These are phyloP conservation scores for Fusarium fracticaudum DNA, from an alignment of 2,329 filamentous ascomycete genomes.

Conservation along the genomic window DNA sequence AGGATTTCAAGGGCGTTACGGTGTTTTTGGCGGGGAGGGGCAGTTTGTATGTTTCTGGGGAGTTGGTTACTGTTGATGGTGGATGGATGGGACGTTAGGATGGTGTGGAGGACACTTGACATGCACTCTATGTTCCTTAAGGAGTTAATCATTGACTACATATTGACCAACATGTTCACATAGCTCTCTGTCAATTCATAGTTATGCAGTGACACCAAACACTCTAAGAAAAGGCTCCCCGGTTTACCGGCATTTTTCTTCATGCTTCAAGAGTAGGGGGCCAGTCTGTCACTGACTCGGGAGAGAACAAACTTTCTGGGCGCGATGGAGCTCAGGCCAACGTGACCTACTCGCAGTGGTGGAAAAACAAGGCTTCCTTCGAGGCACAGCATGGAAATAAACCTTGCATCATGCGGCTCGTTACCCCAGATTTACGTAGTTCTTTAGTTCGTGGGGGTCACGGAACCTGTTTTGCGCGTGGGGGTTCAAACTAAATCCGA, in stretches of 20 bases:
- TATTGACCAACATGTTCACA: neutral
- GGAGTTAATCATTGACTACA: rapidly evolving
- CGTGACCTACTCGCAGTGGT: neutral
- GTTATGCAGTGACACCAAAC: too few species aligned
- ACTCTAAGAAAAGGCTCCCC: rapidly evolving
- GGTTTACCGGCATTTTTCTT: rapidly evolving
- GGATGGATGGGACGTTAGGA: slow-evolving; percentile 59
- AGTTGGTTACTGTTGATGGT: slow-evolving; percentile 85
- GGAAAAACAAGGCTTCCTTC: neutral
- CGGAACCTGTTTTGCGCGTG: neutral
- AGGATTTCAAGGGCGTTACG: slow-evolving; percentile 86
- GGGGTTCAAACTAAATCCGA: neutral
- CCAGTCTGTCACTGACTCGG: neutral
- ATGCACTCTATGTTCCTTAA: rapidly evolving
- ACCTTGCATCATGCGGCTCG: neutral
- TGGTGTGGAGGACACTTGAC: rapidly evolving
- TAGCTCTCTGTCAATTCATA: rapidly evolving
- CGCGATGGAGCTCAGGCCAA: neutral
- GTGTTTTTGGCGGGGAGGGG: slow-evolving; percentile 80
- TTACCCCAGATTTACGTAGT: slow-evolving; percentile 6
- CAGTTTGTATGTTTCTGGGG: slow-evolving; percentile 82
- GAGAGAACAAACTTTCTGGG: neutral
- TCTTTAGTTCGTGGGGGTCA: slow-evolving; percentile 1
- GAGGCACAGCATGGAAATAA: neutral
- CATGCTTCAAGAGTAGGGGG: neutral